A percentile compares a stretch with the other conserved stretches of the same genome.
Evolutionary conservation across 2,329 filamentous ascomycete species (phyloP).

Genomic region (Cercospora beticola): DNA sequence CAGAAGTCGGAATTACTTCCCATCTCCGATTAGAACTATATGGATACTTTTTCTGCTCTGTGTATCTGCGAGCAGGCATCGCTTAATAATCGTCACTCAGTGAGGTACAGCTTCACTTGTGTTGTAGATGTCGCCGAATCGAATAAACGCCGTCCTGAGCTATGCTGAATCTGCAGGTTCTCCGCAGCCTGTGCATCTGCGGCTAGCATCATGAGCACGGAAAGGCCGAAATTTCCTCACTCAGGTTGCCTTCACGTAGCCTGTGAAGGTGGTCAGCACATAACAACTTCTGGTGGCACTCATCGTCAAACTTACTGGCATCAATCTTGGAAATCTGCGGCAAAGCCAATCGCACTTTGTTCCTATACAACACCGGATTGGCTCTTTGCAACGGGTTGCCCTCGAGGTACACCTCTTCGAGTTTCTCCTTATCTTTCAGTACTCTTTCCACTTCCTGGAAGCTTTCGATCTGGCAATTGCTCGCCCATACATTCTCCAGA

Average conservation of each 20-base stretch:
- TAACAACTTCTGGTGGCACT: background rate
- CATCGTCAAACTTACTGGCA: conserved; percentile 70
- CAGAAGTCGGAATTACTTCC: background rate
- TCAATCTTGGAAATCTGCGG: conserved; percentile 92
- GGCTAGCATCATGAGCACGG: background rate
- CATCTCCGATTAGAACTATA: background rate
- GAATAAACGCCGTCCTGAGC: background rate
- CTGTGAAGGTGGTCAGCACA: conserved; percentile 18
- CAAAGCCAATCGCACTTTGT: conserved; percentile 85
- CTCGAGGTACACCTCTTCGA: conserved; percentile 94
- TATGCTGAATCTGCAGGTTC: background rate
- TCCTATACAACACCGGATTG: conserved; percentile 82
- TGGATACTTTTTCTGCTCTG: background rate
- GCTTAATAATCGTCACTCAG: background rate
- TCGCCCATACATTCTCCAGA: conserved; percentile 92
- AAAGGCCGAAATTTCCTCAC: background rate
- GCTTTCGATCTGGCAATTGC: conserved; percentile 76
- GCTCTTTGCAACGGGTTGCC: conserved; percentile 83
- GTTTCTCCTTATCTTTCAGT: conserved; percentile 71
- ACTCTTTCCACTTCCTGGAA: conserved; percentile 80
- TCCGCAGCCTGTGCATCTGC: background rate
- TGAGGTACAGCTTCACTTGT: background rate
- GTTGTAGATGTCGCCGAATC: background rate
- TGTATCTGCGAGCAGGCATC: background rate
- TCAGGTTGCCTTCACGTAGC: conserved; percentile 28